phyloP scores from a whole-genome alignment of 495 filamentous ascomycete species.

The Thermothielavioides terrestris region DNA sequence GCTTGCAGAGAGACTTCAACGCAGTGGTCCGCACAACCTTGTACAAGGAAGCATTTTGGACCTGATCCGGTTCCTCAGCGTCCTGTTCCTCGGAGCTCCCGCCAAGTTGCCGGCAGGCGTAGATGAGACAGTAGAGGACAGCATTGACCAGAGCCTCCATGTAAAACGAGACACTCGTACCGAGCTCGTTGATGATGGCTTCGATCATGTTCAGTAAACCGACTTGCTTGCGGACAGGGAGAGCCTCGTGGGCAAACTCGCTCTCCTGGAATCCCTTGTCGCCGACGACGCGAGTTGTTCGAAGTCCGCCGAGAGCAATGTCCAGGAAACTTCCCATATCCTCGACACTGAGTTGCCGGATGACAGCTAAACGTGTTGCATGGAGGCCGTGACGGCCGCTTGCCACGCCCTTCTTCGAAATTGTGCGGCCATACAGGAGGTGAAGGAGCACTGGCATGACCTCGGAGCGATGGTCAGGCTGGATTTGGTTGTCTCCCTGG shows the following conservation, averaged over 20 bases:
- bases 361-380: conserved; percentile 51
- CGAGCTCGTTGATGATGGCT: conserved; percentile 75
- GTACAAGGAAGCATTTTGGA: conserved; percentile 47
- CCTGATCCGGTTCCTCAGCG: conserved; percentile 40
- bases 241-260: conserved; percentile 43
- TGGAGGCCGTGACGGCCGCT: conserved; percentile 53
- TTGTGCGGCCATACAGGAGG: conserved; percentile 79
- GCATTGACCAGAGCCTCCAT: conserved; percentile 58
- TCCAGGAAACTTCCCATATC: conserved; percentile 71
- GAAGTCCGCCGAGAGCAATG: conserved; percentile 69
- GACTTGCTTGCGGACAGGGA: conserved; percentile 67
- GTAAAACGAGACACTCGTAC: conserved; percentile 55
- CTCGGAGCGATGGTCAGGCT: conserved; percentile 57
- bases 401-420: conserved; percentile 66
- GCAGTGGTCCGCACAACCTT: conserved; percentile 64
- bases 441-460: conserved; percentile 80
- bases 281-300: conserved; percentile 46
- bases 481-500: conserved; percentile 69
- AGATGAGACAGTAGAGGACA: conserved; percentile 67
- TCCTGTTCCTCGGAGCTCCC: conserved; percentile 33
- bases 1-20: conserved; percentile 66
- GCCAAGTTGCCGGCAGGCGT: conserved; percentile 53
- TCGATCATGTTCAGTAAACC: conserved; percentile 86
- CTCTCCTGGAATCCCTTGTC: conserved; percentile 39
- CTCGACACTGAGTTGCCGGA: conserved; percentile 43